phyloP scores from a whole-genome alignment of 2,329 filamentous ascomycete genomes.

The Escovopsis weberi region DNA sequence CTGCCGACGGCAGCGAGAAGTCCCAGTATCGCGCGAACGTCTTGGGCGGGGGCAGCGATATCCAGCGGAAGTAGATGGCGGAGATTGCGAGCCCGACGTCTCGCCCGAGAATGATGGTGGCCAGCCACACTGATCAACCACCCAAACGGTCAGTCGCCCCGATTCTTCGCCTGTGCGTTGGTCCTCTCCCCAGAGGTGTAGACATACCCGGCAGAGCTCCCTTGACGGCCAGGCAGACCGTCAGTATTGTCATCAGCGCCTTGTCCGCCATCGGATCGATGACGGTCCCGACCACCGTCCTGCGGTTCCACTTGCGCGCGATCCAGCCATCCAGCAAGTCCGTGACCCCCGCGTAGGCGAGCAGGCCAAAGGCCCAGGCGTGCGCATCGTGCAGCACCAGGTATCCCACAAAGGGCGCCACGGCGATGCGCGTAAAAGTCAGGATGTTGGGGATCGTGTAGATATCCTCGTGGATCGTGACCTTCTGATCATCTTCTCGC shows the following conservation, averaged over 20 bases:
- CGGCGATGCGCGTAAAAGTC: constrained; percentile 70
- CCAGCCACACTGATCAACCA: constrained; percentile 56
- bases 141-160: not conserved
- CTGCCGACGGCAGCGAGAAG: constrained; percentile 77
- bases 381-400: constrained; percentile 74
- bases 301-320: constrained; percentile 70
- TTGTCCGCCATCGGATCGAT: constrained; percentile 98
- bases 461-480: constrained; percentile 62
- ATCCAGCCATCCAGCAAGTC: constrained; percentile 93
- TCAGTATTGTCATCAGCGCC: constrained; percentile 83
- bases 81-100: constrained; percentile 72
- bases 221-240: constrained; percentile 70
- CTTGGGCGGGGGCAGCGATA: constrained; percentile 84
- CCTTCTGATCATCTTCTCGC: constrained; percentile 3
- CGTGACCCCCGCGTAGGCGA: constrained; percentile 81
- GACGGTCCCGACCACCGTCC: constrained; percentile 88
- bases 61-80: constrained; percentile 92
- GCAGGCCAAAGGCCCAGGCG: constrained; percentile 65
- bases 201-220: constrained; percentile 61
- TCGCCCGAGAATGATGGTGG: constrained; percentile 76
- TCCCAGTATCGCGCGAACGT: constrained; percentile 93
- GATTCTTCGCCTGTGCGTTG: not conserved
- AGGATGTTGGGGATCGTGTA: constrained; percentile 93
- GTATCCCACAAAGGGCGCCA: constrained; percentile 77
- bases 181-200: not conserved